Percentiles rank a stretch among this genome's conserved stretches.
Evolutionary conservation across 2,329 filamentous ascomycete genomes (phyloP).

Genomic region (Penicillium decumbens): DNA sequence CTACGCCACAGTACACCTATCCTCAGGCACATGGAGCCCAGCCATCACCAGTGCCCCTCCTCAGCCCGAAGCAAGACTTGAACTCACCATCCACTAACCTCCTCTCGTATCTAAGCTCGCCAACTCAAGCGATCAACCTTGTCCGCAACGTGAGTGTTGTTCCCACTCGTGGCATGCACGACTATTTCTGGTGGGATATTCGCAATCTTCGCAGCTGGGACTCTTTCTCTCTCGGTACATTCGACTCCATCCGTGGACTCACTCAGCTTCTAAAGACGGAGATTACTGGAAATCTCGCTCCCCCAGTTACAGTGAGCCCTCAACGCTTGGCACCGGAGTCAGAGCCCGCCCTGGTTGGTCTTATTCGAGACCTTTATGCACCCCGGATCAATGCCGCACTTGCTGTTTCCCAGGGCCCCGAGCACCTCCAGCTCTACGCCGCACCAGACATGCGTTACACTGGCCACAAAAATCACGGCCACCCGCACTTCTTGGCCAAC

Average conservation of each 20-base stretch:
- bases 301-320: slow-evolving; percentile 27
- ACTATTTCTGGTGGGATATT: slow-evolving; percentile 95
- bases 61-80: slow-evolving; percentile 24
- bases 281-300: slow-evolving; percentile 46
- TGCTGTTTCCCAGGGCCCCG: slow-evolving; percentile 65
- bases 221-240: slow-evolving; percentile 67
- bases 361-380: slow-evolving; percentile 74
- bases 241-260: slow-evolving; percentile 69
- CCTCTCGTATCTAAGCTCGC: slow-evolving; percentile 68
- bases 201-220: slow-evolving; percentile 81
- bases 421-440: slow-evolving; percentile 50
- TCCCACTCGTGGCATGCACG: slow-evolving; percentile 61
- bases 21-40: slow-evolving; percentile 24
- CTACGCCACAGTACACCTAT: slow-evolving; percentile 27
- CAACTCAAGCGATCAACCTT: slow-evolving; percentile 77
- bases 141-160: slow-evolving; percentile 72
- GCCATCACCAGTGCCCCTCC: slow-evolving; percentile 23
- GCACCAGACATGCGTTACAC: slow-evolving; percentile 36
- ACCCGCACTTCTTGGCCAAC: slow-evolving; percentile 51
- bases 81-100: slow-evolving; percentile 58
- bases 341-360: slow-evolving; percentile 67
- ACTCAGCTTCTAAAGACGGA: slow-evolving; percentile 67
- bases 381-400: slow-evolving; percentile 84
- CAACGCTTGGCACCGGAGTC: slow-evolving; percentile 69
- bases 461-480: slow-evolving; percentile 40